These are phyloP conservation scores for Eutrema yunnanense DNA, from an alignment of 345 rosid species.

Conservation along the genomic window DNA sequence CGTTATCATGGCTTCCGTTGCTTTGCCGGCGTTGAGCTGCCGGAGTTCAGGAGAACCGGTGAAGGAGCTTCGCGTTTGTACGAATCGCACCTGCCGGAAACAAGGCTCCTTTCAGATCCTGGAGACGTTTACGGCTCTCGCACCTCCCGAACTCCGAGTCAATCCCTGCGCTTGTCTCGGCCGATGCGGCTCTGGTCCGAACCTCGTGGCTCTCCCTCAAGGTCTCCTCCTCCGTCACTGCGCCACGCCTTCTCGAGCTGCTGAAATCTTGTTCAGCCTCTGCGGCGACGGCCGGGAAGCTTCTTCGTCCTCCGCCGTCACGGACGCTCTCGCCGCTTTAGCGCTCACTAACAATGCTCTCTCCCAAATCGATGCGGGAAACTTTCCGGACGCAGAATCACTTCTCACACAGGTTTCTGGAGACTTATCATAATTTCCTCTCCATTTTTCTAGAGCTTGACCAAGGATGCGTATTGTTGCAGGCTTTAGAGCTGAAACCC, in stretches of 20 bases:
- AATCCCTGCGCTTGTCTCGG: slow-evolving; percentile 70
- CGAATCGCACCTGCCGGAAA: slow-evolving; percentile 71
- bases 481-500: slow-evolving; percentile 66
- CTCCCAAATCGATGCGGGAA: slow-evolving; percentile 36
- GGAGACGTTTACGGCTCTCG: slow-evolving; percentile 48
- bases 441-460: slow-evolving; percentile 2
- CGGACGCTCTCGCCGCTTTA: slow-evolving; percentile 46
- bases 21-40: slow-evolving; percentile 27
- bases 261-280: slow-evolving; percentile 39
- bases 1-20: slow-evolving; percentile 27
- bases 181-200: slow-evolving; percentile 87
- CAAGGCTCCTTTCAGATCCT: slow-evolving; percentile 76
- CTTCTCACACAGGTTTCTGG: slow-evolving; percentile 56
- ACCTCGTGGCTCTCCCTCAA: slow-evolving; percentile 62
- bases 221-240: slow-evolving; percentile 61
- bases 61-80: slow-evolving; percentile 72
- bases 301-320: slow-evolving; percentile 25
- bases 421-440: background rate
- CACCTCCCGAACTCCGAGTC: slow-evolving; percentile 59
- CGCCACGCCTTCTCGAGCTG: slow-evolving; percentile 63
- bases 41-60: slow-evolving; percentile 25
- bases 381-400: slow-evolving; percentile 47
- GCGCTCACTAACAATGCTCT: slow-evolving; percentile 63
- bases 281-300: slow-evolving; percentile 27
- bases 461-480: slow-evolving; percentile 21